Evolutionary conservation across 805 yeast species (phyloP).

Genomic region (Candida cerambycidarum): DNA sequence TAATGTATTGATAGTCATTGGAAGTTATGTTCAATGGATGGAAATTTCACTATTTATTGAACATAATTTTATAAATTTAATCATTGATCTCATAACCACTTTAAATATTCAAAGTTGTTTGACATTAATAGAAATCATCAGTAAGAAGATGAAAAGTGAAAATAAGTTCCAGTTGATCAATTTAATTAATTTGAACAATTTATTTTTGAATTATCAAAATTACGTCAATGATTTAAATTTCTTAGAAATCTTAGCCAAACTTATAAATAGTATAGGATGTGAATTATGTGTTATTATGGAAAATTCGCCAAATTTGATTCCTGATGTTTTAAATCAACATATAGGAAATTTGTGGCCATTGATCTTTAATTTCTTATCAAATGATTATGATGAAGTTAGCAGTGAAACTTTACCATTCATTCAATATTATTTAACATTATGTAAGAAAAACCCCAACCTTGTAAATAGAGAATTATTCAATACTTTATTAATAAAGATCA

Average conservation of each 20-base stretch:
- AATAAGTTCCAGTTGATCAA: slow-evolving; percentile 69
- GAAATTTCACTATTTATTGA: slow-evolving; percentile 73
- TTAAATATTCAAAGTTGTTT: slow-evolving; percentile 48
- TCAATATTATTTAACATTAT: slow-evolving; percentile 65
- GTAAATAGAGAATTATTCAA: slow-evolving; percentile 51
- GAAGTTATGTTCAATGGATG: slow-evolving; percentile 91
- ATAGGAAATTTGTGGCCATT: slow-evolving; percentile 70
- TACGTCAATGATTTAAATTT: slow-evolving; percentile 58
- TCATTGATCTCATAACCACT: slow-evolving; percentile 10
- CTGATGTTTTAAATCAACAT: slow-evolving; percentile 38
- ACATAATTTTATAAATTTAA: slow-evolving; percentile 51
- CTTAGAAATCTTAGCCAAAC: slow-evolving; percentile 71
- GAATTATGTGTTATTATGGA: slow-evolving; percentile 73
- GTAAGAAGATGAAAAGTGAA: slow-evolving; percentile 75
- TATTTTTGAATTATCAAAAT: slow-evolving; percentile 38
- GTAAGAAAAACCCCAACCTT: slow-evolving; percentile 52
- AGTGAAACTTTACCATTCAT: slow-evolving; percentile 80
- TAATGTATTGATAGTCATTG: slow-evolving; percentile 64
- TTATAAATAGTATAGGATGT: slow-evolving; percentile 69
- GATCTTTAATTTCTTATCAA: slow-evolving; percentile 65
- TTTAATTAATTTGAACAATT: slow-evolving; percentile 63
- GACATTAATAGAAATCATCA: slow-evolving; percentile 61
- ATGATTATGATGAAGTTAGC: slow-evolving; percentile 88
- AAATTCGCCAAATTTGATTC: slow-evolving; percentile 43
- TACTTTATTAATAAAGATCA: slow-evolving; percentile 64